phyloP scores from a whole-genome alignment of 805 yeast genomes.

The Kodamaea hsintzibuensis region DNA sequence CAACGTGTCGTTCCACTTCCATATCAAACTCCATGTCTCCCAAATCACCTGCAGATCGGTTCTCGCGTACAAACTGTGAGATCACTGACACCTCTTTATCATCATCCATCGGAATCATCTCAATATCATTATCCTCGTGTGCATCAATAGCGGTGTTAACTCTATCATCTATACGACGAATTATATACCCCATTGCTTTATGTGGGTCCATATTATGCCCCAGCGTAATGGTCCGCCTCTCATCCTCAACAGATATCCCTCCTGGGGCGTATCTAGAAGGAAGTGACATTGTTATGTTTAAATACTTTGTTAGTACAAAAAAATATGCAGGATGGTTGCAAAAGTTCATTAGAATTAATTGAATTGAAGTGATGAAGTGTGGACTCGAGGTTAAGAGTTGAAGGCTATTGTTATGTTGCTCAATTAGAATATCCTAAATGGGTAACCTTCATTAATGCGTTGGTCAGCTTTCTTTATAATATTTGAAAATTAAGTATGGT shows the following conservation, averaged over 20 bases:
- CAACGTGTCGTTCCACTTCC: slow-evolving; percentile 14
- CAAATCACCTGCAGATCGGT: slow-evolving; percentile 4
- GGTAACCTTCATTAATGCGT: no score
- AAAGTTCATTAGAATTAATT: not conserved
- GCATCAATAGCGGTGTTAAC: slow-evolving; percentile 16
- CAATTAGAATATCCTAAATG: no score
- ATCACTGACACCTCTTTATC: slow-evolving; percentile 44
- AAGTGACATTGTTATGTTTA: slow-evolving; percentile 15
- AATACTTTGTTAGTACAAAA: not conserved
- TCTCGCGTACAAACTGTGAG: slow-evolving; percentile 36
- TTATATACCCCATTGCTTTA: slow-evolving; percentile 23
- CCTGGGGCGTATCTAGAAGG: slow-evolving; percentile 42
- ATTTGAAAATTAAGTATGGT: no score
- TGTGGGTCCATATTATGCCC: slow-evolving; percentile 17
- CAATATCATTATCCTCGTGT: slow-evolving; percentile 32
- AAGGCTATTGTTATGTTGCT: no score
- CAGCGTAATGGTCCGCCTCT: slow-evolving; percentile 24
- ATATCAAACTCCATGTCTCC: slow-evolving; percentile 3
- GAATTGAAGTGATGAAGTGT: not conserved
- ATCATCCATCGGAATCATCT: slow-evolving; percentile 51
- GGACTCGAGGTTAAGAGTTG: not conserved
- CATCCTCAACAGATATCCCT: slow-evolving; percentile 30
- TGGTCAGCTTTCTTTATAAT: no score
- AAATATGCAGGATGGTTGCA: not conserved
- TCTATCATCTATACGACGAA: slow-evolving; percentile 25